These are phyloP conservation scores for Phytophthora pistaciae DNA, from an alignment of 352 stramenopile genomes.

Conservation along the genomic window DNA sequence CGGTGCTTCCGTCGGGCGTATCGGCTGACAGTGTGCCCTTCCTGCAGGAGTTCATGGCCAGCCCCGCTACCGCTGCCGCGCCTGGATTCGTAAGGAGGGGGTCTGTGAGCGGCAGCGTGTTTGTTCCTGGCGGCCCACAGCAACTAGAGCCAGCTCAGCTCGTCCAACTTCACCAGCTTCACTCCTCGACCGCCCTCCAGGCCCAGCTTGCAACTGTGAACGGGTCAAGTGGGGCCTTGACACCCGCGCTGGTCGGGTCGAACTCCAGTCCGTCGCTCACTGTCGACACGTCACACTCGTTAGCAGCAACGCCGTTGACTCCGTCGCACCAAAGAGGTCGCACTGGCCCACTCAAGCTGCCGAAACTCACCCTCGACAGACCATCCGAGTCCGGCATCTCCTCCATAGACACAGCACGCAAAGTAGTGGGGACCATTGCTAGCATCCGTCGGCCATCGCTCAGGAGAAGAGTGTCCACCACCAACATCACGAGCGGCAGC, in stretches of 20 bases:
- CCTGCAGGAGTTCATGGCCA: slow-evolving; percentile 53
- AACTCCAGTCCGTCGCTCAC: slow-evolving; percentile 4
- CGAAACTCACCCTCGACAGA: slow-evolving; percentile 3
- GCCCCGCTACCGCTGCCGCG: neutral
- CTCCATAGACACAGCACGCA: neutral
- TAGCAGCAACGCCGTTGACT: slow-evolving; percentile 5
- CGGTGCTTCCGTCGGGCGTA: slow-evolving; percentile 46
- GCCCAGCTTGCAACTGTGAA: neutral
- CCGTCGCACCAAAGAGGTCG: slow-evolving; percentile 9
- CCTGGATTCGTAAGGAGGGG: neutral
- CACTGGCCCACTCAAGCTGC: slow-evolving; percentile 7
- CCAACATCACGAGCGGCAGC: slow-evolving; percentile 6
- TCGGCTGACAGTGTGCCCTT: slow-evolving; percentile 44
- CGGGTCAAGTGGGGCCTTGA: neutral
- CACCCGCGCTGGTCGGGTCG: neutral
- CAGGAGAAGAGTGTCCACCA: slow-evolving; percentile 11
- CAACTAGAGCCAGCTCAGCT: slow-evolving; percentile 9
- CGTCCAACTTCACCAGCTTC: slow-evolving; percentile 18
- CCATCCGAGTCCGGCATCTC: neutral
- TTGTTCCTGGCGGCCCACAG: neutral
- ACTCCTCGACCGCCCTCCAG: neutral
- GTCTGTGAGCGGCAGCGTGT: slow-evolving; percentile 1
- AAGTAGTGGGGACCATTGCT: slow-evolving; percentile 4
- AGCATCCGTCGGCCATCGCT: neutral
- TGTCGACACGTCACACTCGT: neutral